Evolutionary conservation across 306 rosid genomes (phyloP), one percentile per base, ranked within the genome.

Genomic region (Malus orientalis): DNA sequence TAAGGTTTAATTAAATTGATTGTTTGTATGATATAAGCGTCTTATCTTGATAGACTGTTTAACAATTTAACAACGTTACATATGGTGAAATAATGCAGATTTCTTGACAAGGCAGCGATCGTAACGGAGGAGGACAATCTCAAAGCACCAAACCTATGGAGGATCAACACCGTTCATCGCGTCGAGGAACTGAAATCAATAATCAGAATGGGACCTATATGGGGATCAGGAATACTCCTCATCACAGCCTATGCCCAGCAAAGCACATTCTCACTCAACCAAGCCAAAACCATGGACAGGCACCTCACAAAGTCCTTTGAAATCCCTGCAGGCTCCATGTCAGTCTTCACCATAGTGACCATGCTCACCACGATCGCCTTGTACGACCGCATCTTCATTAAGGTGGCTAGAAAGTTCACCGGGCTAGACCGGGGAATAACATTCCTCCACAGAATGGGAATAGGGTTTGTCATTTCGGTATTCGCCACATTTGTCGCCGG

Each of bases 241-340:
- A 89, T 91, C 69, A 95, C 99, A 61, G 99, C 99, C 67, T 92
- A 95, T 53, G 85, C 96, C 23, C 99, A 95, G 58, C 99, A 95
- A 73, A 1, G 70, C 88, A 95, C 99, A 1, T 95, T 92, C 84
- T 89, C 97, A 0, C 93, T 95, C 38, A 85, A 77, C 33, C 99
- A 95, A 78, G 99, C 97, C 74, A 85, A 91, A 74, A 87, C 96
- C 61, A 95, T 95, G 99, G 69, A 95, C 82, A 74, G 99, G 22
- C 91, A 85, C 81, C 10, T 95, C 42, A 76, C 85, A 4, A 76
- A 75, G 8, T 83, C 90, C 78, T 95, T 95, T 75, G 69, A 90
- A 78, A 90, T 95, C 81, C 97, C 99, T 14, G 97, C 99, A 4
- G 99, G 91, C 42, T 95, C 99, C 33, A 95, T 95, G 99, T 45